These are phyloP conservation scores for Azolla pinnata DNA, from an alignment of 75 land plant species.

Conservation along the genomic window DNA sequence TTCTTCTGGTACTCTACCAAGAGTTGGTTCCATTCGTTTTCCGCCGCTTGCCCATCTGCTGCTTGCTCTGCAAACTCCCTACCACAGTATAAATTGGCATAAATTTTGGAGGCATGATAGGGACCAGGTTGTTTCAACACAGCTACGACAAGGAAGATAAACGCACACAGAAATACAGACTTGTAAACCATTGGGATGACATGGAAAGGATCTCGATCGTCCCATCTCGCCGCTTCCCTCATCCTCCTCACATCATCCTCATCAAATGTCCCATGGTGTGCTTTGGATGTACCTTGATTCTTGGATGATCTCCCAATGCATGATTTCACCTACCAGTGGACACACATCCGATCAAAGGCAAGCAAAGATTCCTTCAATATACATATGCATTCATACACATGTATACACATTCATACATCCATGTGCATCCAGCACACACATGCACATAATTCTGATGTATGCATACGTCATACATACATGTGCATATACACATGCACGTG, in stretches of 20 bases:
- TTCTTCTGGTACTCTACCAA: conserved; percentile 37
- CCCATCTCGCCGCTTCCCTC: conserved; percentile 40
- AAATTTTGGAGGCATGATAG: conserved; percentile 1
- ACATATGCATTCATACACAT: too few species aligned
- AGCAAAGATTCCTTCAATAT: too few species aligned
- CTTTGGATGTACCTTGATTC: conserved; percentile 65
- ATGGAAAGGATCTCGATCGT: conserved; percentile 45
- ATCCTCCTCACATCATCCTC: conserved; percentile 44
- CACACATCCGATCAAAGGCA: too few species aligned
- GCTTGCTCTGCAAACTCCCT: conserved; percentile 32
- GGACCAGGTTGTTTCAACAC: background rate
- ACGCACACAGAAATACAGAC: conserved; percentile 13
- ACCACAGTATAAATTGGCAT: conserved; percentile 1
- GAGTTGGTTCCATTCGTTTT: conserved; percentile 34
- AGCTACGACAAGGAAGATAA: background rate
- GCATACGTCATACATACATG: too few species aligned
- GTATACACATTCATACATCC: too few species aligned
- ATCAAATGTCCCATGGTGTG: conserved; percentile 67
- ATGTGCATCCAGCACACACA: too few species aligned
- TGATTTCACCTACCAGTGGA: conserved; percentile 63
- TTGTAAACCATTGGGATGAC: conserved; percentile 50
- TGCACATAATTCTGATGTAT: too few species aligned
- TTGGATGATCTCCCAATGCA: conserved; percentile 41
- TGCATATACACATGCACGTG: too few species aligned
- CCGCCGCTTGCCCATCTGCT: conserved; percentile 26